Percentiles rank a stretch among this genome's conserved stretches.
Evolutionary conservation across 805 yeast genomes (phyloP).

Genomic region (Candida methanosorbosa): DNA sequence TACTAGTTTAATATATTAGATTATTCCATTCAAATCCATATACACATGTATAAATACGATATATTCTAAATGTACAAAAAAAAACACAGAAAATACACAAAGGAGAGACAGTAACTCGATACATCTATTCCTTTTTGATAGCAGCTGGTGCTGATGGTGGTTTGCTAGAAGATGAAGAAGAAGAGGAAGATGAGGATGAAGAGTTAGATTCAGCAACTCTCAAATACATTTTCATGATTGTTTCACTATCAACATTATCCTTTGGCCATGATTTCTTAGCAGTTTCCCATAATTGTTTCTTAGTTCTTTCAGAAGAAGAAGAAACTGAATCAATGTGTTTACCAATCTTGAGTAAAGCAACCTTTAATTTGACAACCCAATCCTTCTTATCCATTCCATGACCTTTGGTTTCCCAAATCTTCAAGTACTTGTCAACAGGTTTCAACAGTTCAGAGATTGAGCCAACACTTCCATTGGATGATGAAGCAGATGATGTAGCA

Average conservation of each 20-base stretch:
- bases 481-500: slow-evolving; percentile 3
- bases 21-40: no score
- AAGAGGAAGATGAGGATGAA: no score
- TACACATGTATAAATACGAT: no score
- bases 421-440: slow-evolving; percentile 20
- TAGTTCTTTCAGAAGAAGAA: slow-evolving; percentile 9
- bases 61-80: no score
- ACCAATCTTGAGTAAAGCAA: slow-evolving; percentile 21
- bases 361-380: slow-evolving; percentile 22
- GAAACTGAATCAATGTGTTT: slow-evolving; percentile 20
- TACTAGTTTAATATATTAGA: no score
- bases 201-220: slow-evolving; percentile 3
- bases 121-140: no score
- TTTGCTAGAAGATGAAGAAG: no score
- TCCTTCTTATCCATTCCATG: slow-evolving; percentile 22
- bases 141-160: no score
- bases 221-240: slow-evolving; percentile 23
- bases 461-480: slow-evolving; percentile 15
- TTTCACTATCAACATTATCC: slow-evolving; percentile 20
- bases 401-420: slow-evolving; percentile 22
- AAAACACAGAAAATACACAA: no score
- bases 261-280: slow-evolving; percentile 27
- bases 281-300: slow-evolving; percentile 20
- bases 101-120: no score
- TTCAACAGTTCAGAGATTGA: slow-evolving; percentile 6